phyloP scores from a whole-genome alignment of 768 basidiomycete genomes.

The Ramaria rubella region DNA sequence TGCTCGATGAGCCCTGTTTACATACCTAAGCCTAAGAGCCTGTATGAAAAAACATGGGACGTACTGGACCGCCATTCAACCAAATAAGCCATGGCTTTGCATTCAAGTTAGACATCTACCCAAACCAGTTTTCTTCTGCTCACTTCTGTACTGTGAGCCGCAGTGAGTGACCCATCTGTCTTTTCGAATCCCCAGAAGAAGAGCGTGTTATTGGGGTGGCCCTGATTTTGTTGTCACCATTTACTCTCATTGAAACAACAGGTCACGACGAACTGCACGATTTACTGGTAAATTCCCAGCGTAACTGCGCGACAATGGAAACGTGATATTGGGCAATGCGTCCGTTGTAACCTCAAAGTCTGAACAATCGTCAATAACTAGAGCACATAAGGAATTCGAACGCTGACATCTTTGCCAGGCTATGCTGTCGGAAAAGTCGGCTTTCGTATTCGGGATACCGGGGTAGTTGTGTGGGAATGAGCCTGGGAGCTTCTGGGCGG shows the following conservation, averaged over 20 bases:
- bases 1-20: constrained; percentile 65
- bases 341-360: constrained; percentile 57
- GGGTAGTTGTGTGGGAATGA: constrained; percentile 22
- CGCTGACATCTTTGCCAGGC: constrained; percentile 61
- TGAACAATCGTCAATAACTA: constrained; percentile 18
- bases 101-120: no score
- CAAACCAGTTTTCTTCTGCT: no score
- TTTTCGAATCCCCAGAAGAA: constrained; percentile 65
- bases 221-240: constrained; percentile 12
- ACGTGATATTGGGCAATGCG: constrained; percentile 55
- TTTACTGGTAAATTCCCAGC: constrained; percentile 62
- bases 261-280: constrained; percentile 24
- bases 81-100: constrained; percentile 71
- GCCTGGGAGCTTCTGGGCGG: no score
- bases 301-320: constrained; percentile 41
- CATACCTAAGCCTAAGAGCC: neutral
- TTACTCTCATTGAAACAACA: neutral
- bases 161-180: constrained; percentile 47
- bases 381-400: no score
- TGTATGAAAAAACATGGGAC: neutral
- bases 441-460: constrained; percentile 17
- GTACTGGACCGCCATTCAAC: constrained; percentile 62
- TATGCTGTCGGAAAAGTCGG: constrained; percentile 30
- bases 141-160: constrained; percentile 15
- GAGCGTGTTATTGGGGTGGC: constrained; percentile 58